phyloP scores from a whole-genome alignment of 768 basidiomycete species.

The Russula olivacea region DNA sequence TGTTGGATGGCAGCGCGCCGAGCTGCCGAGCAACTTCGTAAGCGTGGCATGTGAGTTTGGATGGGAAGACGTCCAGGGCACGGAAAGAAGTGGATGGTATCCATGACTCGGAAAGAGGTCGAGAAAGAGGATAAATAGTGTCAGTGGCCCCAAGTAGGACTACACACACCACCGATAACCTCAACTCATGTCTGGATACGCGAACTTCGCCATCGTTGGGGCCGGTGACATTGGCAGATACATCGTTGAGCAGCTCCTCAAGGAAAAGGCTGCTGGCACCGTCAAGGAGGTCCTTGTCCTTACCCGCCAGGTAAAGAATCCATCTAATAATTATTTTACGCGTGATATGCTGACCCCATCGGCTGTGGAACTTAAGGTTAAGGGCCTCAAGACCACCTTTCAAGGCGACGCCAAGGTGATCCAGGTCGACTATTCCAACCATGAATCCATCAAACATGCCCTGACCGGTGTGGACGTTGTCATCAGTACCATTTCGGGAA shows the following conservation, averaged over 20 bases:
- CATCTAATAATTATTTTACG: too few relatives aligned
- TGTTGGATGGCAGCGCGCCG: too few relatives aligned
- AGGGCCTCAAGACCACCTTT: neutral
- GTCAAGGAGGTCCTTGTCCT: constrained; percentile 19
- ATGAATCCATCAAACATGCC: neutral
- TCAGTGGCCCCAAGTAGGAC: too few relatives aligned
- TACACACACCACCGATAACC: too few relatives aligned
- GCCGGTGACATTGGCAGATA: constrained; percentile 23
- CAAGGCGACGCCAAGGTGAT: neutral
- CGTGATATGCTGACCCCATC: neutral
- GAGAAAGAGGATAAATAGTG: too few relatives aligned
- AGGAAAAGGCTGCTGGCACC: constrained; percentile 11
- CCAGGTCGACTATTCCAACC: neutral
- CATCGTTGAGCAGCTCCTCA: constrained; percentile 15
- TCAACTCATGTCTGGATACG: constrained; percentile 17
- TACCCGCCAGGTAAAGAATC: constrained; percentile 13
- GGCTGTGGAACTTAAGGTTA: too few relatives aligned
- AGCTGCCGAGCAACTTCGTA: too few relatives aligned
- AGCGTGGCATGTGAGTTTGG: too few relatives aligned
- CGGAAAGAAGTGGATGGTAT: too few relatives aligned
- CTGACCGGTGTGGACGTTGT: neutral
- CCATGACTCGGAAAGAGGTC: too few relatives aligned
- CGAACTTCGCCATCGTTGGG: constrained; percentile 20
- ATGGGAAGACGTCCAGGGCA: too few relatives aligned
- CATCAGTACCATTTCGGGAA: neutral